Conservation (phyloP, 306 rosid species). For the Canavalia gladiata region DNA sequence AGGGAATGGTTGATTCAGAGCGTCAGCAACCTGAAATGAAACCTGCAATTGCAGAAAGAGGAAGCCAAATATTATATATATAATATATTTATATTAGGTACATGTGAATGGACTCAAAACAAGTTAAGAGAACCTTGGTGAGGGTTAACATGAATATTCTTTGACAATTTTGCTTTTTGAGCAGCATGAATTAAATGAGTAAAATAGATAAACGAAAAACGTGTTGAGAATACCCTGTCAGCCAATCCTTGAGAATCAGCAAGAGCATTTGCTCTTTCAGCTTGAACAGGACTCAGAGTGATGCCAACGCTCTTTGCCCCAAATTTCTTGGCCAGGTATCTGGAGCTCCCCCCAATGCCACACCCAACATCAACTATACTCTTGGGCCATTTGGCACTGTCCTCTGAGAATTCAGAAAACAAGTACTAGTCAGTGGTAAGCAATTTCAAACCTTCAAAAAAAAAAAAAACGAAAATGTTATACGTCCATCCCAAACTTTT, state of each 20-base stretch:
- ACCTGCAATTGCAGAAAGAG: constrained; percentile 57
- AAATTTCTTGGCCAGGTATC: constrained; percentile 71
- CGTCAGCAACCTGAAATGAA: constrained; percentile 86
- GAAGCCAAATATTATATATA: background rate
- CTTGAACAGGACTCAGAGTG: constrained; percentile 88
- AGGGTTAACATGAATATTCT: too few relatives aligned
- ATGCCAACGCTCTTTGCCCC: constrained; percentile 75
- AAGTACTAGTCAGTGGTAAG: background rate
- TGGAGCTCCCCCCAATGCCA: constrained; percentile 93
- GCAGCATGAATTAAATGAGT: too few relatives aligned
- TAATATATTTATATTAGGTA: too few relatives aligned
- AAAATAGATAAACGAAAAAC: too few relatives aligned
- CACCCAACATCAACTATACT: constrained; percentile 88
- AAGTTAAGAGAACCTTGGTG: too few relatives aligned
- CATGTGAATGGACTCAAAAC: too few relatives aligned
- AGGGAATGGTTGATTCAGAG: constrained; percentile 83
- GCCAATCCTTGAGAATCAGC: constrained; percentile 75
- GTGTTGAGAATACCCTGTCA: constrained; percentile 52
- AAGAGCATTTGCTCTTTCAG: constrained; percentile 80
- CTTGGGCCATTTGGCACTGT: constrained; percentile 49
- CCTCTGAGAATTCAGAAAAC: constrained; percentile 18
- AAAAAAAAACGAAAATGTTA: too few relatives aligned
- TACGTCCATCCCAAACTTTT: too few relatives aligned
- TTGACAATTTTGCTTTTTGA: too few relatives aligned
- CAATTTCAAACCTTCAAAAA: background rate